phyloP scores from a whole-genome alignment of 257 asterid species.

The Asclepias syriaca region DNA sequence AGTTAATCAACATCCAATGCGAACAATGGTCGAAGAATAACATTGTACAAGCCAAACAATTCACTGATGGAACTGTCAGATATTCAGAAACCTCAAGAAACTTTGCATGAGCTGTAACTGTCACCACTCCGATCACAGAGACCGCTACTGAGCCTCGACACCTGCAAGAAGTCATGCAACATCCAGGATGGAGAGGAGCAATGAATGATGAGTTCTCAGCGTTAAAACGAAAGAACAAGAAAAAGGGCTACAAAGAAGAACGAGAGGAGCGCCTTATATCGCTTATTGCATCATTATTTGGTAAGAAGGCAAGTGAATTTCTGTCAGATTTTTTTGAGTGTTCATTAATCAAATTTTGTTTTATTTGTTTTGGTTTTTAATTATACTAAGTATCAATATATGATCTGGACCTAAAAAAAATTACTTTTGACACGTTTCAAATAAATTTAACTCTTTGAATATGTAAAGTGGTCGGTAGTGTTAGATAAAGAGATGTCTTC shows the following conservation, averaged over 20 bases:
- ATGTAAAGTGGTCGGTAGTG: neutral
- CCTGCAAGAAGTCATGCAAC: too few species aligned
- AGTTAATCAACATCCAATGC: too few species aligned
- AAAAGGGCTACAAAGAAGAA: constrained; percentile 66
- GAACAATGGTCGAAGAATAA: too few species aligned
- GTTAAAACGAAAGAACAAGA: constrained; percentile 95
- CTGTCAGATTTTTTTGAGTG: neutral
- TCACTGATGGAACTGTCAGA: too few species aligned
- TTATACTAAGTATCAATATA: neutral
- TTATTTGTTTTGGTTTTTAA: neutral
- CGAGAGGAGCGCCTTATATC: constrained; percentile 91
- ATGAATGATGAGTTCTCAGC: too few species aligned
- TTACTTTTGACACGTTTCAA: neutral
- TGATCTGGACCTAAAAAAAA: neutral
- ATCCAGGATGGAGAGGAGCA: too few species aligned
- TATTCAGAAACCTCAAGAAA: too few species aligned
- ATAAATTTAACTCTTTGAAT: neutral
- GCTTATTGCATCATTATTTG: constrained; percentile 83
- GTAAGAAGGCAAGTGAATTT: constrained; percentile 47
- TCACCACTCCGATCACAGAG: too few species aligned
- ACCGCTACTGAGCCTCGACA: too few species aligned
- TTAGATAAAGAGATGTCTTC: neutral
- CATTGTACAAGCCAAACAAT: too few species aligned
- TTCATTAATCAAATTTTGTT: neutral
- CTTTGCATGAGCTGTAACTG: too few species aligned